phyloP scores from a whole-genome alignment of 1,139 yeast genomes.

The Spathaspora sp. region DNA sequence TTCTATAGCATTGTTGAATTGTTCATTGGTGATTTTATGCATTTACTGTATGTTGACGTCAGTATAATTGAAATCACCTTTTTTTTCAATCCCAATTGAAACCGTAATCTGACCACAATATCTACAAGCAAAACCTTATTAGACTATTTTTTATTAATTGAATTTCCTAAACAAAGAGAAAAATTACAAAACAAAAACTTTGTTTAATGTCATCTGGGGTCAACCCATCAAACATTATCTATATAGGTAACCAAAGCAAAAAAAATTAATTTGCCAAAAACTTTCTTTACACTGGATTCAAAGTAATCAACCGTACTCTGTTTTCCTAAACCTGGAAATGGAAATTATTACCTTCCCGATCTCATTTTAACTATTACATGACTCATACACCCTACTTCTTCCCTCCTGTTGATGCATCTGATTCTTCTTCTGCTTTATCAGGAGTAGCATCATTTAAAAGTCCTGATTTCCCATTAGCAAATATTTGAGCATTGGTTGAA shows the following conservation, averaged over 20 bases:
- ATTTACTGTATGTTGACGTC: neutral
- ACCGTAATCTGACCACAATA: neutral
- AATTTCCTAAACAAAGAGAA: constrained; percentile 1
- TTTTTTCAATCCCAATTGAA: neutral
- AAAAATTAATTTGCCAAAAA: neutral
- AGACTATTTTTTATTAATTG: neutral
- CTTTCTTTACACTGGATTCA: neutral
- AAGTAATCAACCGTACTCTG: neutral
- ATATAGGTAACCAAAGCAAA: neutral
- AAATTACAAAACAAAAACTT: neutral
- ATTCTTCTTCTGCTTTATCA: constrained; percentile 21
- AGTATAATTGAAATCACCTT: neutral
- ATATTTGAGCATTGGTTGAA: constrained; percentile 43
- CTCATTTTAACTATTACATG: neutral
- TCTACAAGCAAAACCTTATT: neutral
- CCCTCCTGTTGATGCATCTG: constrained; percentile 1
- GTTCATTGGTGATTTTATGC: constrained; percentile 13
- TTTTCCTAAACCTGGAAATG: neutral
- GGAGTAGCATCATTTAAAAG: constrained; percentile 47
- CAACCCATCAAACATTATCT: neutral
- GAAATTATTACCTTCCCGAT: neutral
- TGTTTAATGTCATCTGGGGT: neutral
- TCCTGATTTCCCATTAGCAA: constrained; percentile 47
- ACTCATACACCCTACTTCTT: neutral
- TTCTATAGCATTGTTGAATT: constrained; percentile 17